Evolutionary conservation across 345 rosid genomes (phyloP).

Genomic region (Arabidopsis suecica): DNA sequence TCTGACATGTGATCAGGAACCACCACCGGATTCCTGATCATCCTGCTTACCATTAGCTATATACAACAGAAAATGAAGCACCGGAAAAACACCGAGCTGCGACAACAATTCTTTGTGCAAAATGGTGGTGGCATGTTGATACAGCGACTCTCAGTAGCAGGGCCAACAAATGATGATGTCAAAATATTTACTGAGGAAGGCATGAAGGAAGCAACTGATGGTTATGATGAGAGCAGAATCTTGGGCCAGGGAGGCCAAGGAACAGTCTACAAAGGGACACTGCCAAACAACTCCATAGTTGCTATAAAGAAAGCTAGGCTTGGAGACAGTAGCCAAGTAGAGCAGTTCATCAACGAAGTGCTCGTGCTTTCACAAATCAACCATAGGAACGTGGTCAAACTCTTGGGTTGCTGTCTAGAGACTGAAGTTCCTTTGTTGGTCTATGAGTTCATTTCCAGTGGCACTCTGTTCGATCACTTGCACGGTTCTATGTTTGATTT

Average conservation of each 20-base stretch:
- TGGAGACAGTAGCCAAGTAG: conserved; percentile 40
- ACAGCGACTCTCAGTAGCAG: conserved; percentile 25
- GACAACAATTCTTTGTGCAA: conserved; percentile 33
- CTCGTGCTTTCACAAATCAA: conserved; percentile 54
- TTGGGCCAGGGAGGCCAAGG: conserved; percentile 47
- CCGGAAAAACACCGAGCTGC: neutral
- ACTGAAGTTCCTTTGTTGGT: conserved; percentile 45
- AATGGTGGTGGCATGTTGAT: conserved; percentile 10
- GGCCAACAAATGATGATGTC: conserved; percentile 21
- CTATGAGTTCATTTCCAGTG: conserved; percentile 44
- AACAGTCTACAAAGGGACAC: conserved; percentile 46
- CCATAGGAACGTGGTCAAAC: conserved; percentile 52
- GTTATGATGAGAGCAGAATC: conserved; percentile 38
- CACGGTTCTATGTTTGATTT: conserved; percentile 22
- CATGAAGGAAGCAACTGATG: conserved; percentile 42
- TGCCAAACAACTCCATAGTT: conserved; percentile 32
- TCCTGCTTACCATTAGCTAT: neutral
- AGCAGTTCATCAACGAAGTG: conserved; percentile 53
- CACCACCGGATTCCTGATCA: conserved; percentile 13
- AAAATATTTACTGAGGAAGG: conserved; percentile 39
- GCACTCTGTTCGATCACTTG: conserved; percentile 42
- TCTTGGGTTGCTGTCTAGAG: conserved; percentile 44
- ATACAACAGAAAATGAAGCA: conserved; percentile 7
- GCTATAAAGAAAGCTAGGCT: conserved; percentile 47
- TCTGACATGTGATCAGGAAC: neutral